Evolutionary conservation across 306 rosid species (phyloP).

Genomic region (Prinsepia uniflora): DNA sequence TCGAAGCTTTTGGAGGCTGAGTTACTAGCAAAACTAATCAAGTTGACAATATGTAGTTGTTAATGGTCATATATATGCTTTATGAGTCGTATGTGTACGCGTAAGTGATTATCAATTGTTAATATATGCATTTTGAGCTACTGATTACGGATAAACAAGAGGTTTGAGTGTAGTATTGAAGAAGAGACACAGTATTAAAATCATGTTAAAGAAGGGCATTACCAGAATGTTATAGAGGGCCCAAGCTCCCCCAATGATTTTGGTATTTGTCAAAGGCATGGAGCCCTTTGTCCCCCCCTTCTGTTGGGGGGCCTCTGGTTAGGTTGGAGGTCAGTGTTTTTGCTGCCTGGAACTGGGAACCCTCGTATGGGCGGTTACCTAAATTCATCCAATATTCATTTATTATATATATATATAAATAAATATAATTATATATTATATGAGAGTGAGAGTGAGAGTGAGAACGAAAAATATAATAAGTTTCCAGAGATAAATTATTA

Average conservation of each 20-base stretch:
- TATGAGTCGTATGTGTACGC: too few species aligned
- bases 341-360: neutral
- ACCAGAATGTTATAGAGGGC: neutral
- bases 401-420: too few species aligned
- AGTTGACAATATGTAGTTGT: too few species aligned
- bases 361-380: slow-evolving; percentile 26
- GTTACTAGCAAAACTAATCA: too few species aligned
- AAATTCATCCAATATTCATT: neutral
- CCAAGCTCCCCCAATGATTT: slow-evolving; percentile 27
- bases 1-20: too few species aligned
- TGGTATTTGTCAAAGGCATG: slow-evolving; percentile 37
- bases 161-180: neutral
- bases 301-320: slow-evolving; percentile 31
- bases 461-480: neutral
- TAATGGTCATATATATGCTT: too few species aligned
- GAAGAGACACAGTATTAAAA: neutral
- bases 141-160: too few species aligned
- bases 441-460: too few species aligned
- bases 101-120: too few species aligned
- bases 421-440: too few species aligned
- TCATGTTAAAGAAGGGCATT: neutral
- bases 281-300: slow-evolving; percentile 38
- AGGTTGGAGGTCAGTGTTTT: slow-evolving; percentile 44
- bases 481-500: slow-evolving; percentile 20
- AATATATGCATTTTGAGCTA: too few species aligned